Evolutionary conservation across 371 early-diverging fungal genomes (phyloP), one percentile per base, ranked within the genome.

Genomic region (Fennellomyces sp.): DNA sequence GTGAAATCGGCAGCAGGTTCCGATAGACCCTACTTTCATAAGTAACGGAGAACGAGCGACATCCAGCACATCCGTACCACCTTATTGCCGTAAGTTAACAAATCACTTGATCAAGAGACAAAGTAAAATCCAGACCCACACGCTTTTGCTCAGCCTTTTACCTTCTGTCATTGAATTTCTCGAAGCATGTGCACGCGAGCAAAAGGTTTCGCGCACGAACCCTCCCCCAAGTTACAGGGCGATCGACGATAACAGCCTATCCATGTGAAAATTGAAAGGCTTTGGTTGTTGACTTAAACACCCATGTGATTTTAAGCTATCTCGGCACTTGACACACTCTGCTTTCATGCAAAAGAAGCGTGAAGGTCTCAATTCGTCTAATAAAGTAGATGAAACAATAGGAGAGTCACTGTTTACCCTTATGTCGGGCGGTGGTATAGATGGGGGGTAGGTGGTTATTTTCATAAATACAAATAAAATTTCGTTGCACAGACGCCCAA

Each of bases 221-320:
- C 45, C 45, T 45, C 45, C 45, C 45, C 45, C 21, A 45, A 45
- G 21, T 33, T 33, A 8, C 13, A 33, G 35, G 35, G 21, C 17
- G 45, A 45, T 45, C 45, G 45, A 45, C 45, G 45, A 45, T 45
- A 45, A 45, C 45, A 25, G 23, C n/a, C n/a, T n/a, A 23, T 19
- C 8, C 45, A 45, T 45, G 45, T 45, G 45, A 45, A 45, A 45
- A 45, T 45, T 21, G 21, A 17, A 45, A 45, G 17, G 4, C 39
- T n/a, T 39, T 39, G 5, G 10, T 39, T 6, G 15, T 45, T 45
- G 13, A 33, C 35, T n/a, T n/a, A n/a, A n/a, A n/a, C n/a, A n/a
- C n/a, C 21, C 45, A 45, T 45, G 45, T 45, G 45, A 45, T 45
- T 21, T 45, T 45, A 39, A 45, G n/a, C n/a, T n/a, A n/a, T n/a